Conservation (phyloP, 495 filamentous ascomycete species). For the Choiromyces venosus region DNA sequence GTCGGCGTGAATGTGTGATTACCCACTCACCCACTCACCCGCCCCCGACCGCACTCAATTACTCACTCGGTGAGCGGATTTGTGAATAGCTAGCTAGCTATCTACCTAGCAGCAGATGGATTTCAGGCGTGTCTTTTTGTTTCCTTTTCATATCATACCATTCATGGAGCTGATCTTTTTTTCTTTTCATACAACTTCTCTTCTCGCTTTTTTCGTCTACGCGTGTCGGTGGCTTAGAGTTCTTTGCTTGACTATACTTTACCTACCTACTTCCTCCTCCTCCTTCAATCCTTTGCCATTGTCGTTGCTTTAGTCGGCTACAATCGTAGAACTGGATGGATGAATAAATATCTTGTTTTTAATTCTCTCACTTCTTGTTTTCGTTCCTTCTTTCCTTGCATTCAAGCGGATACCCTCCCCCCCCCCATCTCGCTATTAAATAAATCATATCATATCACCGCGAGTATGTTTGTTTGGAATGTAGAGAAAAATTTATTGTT, state of each 20-base stretch:
- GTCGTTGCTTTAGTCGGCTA: background rate
- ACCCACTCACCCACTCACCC: background rate
- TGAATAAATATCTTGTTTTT: background rate
- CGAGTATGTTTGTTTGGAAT: background rate
- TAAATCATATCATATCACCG: background rate
- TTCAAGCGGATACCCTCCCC: background rate
- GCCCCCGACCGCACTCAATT: background rate
- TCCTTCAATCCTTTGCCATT: background rate
- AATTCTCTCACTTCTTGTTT: background rate
- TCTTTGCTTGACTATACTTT: background rate
- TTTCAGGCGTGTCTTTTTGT: background rate
- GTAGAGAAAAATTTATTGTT: background rate
- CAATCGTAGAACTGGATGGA: background rate
- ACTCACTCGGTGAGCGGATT: background rate
- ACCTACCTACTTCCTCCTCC: background rate
- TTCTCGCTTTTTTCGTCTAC: background rate
- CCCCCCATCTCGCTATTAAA: background rate
- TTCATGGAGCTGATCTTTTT: background rate
- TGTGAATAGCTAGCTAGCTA: background rate
- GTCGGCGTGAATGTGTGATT: constrained; percentile 14
- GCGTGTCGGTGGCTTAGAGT: background rate
- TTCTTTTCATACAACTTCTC: background rate
- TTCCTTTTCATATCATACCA: background rate
- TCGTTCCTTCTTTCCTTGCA: background rate
- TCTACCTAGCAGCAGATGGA: background rate